Conservation (phyloP, 371 early-diverging fungal species). For the Mucor circinelloides region DNA sequence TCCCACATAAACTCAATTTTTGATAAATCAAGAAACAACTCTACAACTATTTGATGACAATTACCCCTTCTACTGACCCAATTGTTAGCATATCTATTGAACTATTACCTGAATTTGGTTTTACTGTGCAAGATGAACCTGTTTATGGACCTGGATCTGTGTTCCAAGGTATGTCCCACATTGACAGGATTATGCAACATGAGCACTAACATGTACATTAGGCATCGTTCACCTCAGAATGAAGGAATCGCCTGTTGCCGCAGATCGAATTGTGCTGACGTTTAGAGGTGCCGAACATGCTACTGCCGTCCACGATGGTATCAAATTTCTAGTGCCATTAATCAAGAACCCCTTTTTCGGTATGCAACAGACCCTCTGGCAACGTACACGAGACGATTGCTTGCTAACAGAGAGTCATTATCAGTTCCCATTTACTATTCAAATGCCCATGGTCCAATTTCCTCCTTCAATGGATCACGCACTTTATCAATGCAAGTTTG, state of each 20-base stretch:
- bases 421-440: slow-evolving; percentile 40
- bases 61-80: slow-evolving; percentile 14
- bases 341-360: slow-evolving; percentile 30
- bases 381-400: slow-evolving; percentile 26
- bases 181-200: neutral
- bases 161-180: slow-evolving; percentile 38
- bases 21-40: neutral
- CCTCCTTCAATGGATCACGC: slow-evolving; percentile 36
- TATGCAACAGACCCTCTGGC: slow-evolving; percentile 41
- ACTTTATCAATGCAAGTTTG: slow-evolving; percentile 34
- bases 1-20: neutral
- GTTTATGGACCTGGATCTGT: slow-evolving; percentile 49
- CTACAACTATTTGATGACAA: slow-evolving; percentile 13
- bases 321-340: slow-evolving; percentile 20
- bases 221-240: slow-evolving; percentile 30
- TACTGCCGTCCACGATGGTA: slow-evolving; percentile 22
- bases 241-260: slow-evolving; percentile 23
- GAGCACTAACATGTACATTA: neutral
- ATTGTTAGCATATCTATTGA: slow-evolving; percentile 26
- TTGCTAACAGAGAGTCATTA: slow-evolving; percentile 15
- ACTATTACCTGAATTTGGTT: slow-evolving; percentile 48
- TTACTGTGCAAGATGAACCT: slow-evolving; percentile 34
- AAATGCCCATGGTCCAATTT: slow-evolving; percentile 44
- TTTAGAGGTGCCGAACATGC: slow-evolving; percentile 34
- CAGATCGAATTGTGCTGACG: slow-evolving; percentile 28